A percentile compares a stretch with the other conserved stretches of the same genome.
phyloP scores from a whole-genome alignment of 2,329 filamentous ascomycete genomes.

The Colletotrichum truncatum region DNA sequence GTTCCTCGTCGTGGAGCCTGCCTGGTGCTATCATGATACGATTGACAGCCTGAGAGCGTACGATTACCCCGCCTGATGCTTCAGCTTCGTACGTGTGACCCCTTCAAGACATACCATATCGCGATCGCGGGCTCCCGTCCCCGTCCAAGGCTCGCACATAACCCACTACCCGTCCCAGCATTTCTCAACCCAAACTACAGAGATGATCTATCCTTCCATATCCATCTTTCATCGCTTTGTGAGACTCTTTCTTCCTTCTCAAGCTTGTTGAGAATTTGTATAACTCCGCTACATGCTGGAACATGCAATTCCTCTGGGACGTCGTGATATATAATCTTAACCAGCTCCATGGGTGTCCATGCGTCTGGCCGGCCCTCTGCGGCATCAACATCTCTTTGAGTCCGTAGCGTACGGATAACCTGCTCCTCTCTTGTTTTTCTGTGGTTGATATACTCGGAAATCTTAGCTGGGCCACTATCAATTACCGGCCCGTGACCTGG shows the following conservation, averaged over 20 bases:
- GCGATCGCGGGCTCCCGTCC: background rate
- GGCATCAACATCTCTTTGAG: conserved; percentile 35
- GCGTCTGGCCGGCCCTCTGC: conserved; percentile 38
- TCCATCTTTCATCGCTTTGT: conserved; percentile 50
- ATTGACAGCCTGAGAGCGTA: background rate
- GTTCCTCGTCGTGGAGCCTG: background rate
- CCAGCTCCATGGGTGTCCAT: conserved; percentile 82
- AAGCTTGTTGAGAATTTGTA: conserved; percentile 84
- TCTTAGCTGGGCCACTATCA: conserved; percentile 74
- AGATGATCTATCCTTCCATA: conserved; percentile 50
- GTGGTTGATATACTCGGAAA: conserved; percentile 86
- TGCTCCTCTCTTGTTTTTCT: conserved; percentile 82
- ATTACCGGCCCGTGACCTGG: conserved; percentile 89
- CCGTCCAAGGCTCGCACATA: background rate
- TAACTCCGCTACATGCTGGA: conserved; percentile 79
- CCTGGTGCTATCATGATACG: background rate
- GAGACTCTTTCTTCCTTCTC: conserved; percentile 75
- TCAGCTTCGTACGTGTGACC: background rate
- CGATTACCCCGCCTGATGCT: background rate
- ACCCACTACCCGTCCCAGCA: too few species aligned
- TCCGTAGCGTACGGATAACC: conserved; percentile 71
- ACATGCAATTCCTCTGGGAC: conserved; percentile 79
- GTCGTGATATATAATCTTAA: conserved; percentile 86
- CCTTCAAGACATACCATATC: background rate
- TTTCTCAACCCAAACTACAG: conserved; percentile 40